phyloP scores from a whole-genome alignment of 345 rosid species.

The Heritiera littoralis region DNA sequence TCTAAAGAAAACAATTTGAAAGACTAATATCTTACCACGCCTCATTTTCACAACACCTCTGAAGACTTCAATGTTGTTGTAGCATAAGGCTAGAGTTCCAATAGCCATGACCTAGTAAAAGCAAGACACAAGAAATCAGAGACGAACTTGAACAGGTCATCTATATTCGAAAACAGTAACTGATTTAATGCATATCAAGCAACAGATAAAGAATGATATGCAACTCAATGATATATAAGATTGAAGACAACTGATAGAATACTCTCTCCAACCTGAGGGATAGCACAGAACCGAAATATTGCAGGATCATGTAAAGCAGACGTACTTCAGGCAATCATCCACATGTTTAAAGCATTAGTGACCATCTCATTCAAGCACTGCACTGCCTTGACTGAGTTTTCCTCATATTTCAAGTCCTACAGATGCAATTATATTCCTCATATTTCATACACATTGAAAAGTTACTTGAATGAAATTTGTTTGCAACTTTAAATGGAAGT shows the following conservation, averaged over 20 bases:
- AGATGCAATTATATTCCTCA: constrained; percentile 5
- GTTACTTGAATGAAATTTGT: constrained; percentile 6
- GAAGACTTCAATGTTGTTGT: constrained; percentile 88
- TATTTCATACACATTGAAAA: not conserved
- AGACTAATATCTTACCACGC: constrained; percentile 67
- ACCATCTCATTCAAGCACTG: constrained; percentile 95
- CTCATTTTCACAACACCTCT: constrained; percentile 95
- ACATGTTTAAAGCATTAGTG: constrained; percentile 74
- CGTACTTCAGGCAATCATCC: constrained; percentile 83
- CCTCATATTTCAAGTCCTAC: constrained; percentile 86
- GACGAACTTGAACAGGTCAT: not conserved
- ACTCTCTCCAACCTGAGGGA: constrained; percentile 63
- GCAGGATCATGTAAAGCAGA: constrained; percentile 60
- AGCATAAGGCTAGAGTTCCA: constrained; percentile 92
- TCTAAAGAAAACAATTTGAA: not conserved
- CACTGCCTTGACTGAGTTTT: constrained; percentile 79
- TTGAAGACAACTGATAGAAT: not conserved
- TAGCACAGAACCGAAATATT: constrained; percentile 88
- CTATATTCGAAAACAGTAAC: not conserved
- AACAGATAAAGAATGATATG: not conserved
- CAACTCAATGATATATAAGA: not conserved
- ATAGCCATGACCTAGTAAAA: constrained; percentile 83
- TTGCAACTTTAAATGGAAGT: constrained; percentile 1
- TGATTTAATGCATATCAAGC: not conserved
- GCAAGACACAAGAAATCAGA: not conserved